Evolutionary conservation across 495 filamentous ascomycete genomes (phyloP), one percentile per base, ranked within the genome.

Genomic region (Aspergillus sclerotioniger): DNA sequence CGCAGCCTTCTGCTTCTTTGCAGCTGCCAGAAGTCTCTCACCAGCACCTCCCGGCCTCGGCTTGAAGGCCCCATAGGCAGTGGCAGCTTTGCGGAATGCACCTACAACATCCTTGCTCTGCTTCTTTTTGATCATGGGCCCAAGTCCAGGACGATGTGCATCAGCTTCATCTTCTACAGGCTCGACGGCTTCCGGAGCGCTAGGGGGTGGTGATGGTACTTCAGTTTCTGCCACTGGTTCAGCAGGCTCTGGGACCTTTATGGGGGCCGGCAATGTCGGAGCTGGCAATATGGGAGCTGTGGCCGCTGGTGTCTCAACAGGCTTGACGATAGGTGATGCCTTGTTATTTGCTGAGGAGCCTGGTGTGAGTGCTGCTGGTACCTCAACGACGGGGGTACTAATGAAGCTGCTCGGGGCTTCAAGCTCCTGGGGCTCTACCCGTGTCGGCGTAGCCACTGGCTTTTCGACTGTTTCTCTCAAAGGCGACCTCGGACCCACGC

Each of bases 91-190:
- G 64, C 88, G 87, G 58, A 97, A 86, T n/a, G 83, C 78, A 33
- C 85, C 86, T 25, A 89, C 90, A 62, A 94, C 79, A 44, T 94
- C 88, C 31, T 77, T 81, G 48, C 71, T 80, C 0, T 85, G 86
- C 62, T 83, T 84, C 56, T 91, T 87, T 71, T 92, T 94, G 55
- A 96, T 86, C 91, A 96, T 96, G 37, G 91, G 90, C 0, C 90
- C 91, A 19, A 96, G 82, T 1, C 91, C 92, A 29, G 92, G 92
- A 17, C 90, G 83, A 62, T 84, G 79, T 25, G 67, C 70, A 43
- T 81, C 81, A 7, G 35, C 10, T 13, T 71, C 80, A 25, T 88
- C 85, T 25, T 73, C 76, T 25, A 74, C 72, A 5, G 74, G 44
- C 10, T 46, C 37, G 8, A 70, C 59, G 7, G 45, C 45, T 19